Percentiles rank a stretch among this genome's conserved stretches.
phyloP scores from a whole-genome alignment of 163 green algal species.

The Chlorella variabilis region DNA sequence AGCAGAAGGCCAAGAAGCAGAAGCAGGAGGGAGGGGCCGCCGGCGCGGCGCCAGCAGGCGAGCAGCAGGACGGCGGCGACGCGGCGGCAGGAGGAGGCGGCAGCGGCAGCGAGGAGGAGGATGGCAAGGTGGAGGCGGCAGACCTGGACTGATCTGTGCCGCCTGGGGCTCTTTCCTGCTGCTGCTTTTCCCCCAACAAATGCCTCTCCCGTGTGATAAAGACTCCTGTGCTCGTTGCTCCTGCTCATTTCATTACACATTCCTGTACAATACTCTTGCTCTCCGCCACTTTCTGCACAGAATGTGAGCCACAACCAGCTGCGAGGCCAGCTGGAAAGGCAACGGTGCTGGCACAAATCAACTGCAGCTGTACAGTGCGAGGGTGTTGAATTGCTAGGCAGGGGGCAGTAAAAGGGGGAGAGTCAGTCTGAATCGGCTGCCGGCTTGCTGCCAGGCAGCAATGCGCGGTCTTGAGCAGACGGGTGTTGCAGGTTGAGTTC shows the following conservation, averaged over 20 bases:
- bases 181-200: background rate
- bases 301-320: too few relatives aligned
- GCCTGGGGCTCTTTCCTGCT: background rate
- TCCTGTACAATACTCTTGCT: background rate
- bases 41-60: background rate
- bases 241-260: background rate
- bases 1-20: constrained; percentile 30
- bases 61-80: background rate
- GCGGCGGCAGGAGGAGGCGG: background rate
- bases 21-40: constrained; percentile 9
- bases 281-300: background rate
- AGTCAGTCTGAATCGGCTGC: too few relatives aligned
- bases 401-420: too few relatives aligned
- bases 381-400: too few relatives aligned
- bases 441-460: too few relatives aligned
- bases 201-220: too few relatives aligned
- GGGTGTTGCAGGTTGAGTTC: too few relatives aligned
- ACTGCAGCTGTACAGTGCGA: too few relatives aligned
- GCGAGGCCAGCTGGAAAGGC: too few relatives aligned
- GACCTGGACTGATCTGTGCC: background rate
- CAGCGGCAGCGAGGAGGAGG: constrained; percentile 28
- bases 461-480: too few relatives aligned
- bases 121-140: constrained; percentile 23
- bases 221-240: too few relatives aligned
- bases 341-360: too few relatives aligned